Conservation (phyloP, 805 yeast genomes). For the Wickerhamomyces alni region DNA sequence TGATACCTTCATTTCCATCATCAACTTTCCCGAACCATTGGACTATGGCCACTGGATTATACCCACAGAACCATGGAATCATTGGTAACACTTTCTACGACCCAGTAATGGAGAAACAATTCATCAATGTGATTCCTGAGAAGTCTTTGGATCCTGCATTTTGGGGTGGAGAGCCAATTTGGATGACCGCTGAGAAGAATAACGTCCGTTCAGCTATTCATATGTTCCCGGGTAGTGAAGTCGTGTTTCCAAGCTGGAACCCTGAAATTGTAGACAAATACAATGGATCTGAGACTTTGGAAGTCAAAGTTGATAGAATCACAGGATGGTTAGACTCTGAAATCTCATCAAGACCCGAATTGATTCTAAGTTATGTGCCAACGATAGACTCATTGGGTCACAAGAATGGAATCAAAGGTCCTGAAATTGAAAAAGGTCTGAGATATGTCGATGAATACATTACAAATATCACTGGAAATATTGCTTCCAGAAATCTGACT, state of each 20-base stretch:
- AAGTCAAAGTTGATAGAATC: conserved; percentile 51
- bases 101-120: conserved; percentile 45
- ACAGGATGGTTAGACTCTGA: conserved; percentile 62
- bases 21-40: conserved; percentile 91
- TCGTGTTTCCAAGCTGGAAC: conserved; percentile 41
- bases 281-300: conserved; percentile 56
- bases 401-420: conserved; percentile 60
- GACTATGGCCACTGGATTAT: conserved; percentile 81
- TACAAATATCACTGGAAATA: conserved; percentile 32
- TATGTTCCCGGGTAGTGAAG: conserved; percentile 97
- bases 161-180: conserved; percentile 91
- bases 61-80: conserved; percentile 82
- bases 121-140: conserved; percentile 54
- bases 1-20: conserved; percentile 84
- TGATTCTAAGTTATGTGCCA: conserved; percentile 74
- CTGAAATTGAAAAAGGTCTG: conserved; percentile 47
- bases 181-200: conserved; percentile 69
- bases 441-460: conserved; percentile 62
- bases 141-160: conserved; percentile 48
- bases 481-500: conserved; percentile 55
- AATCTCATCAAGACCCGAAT: conserved; percentile 58
- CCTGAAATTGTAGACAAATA: conserved; percentile 54
- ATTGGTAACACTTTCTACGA: conserved; percentile 80
- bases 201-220: conserved; percentile 70
- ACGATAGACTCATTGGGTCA: conserved; percentile 79